A percentile compares a stretch with the other conserved stretches of the same genome.
phyloP scores from a whole-genome alignment of 1,284 basidiomycete genomes.

The Ustilago cynodontis region DNA sequence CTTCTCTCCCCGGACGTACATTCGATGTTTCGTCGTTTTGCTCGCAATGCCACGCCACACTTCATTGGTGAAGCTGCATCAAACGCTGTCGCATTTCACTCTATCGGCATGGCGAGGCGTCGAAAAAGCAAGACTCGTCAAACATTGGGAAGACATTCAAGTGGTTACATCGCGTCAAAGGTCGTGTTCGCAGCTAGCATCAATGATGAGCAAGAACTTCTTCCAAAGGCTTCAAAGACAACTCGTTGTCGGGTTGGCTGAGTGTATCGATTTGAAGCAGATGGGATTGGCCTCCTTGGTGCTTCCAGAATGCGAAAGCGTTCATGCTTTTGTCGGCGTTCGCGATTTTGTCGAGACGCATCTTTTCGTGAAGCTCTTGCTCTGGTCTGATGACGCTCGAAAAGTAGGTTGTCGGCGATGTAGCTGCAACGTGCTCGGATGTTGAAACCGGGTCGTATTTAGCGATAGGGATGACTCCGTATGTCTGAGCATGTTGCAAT shows the following conservation, averaged over 20 bases:
- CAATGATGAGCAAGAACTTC: neutral
- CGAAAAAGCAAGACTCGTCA: no score
- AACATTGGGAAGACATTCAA: no score
- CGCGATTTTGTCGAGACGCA: neutral
- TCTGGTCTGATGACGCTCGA: conserved; percentile 13
- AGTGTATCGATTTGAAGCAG: conserved; percentile 22
- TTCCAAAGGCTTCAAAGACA: conserved; percentile 2
- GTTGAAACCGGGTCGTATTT: neutral
- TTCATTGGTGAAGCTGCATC: no score
- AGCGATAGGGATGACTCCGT: conserved; percentile 7
- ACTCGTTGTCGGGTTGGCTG: neutral
- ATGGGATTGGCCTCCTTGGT: neutral
- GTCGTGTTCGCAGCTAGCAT: neutral
- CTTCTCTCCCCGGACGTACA: no score
- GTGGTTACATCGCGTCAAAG: neutral
- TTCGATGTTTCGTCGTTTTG: no score
- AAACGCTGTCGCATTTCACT: no score
- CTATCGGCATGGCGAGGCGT: no score
- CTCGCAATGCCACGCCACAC: no score
- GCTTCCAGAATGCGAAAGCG: conserved; percentile 17
- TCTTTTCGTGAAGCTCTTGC: neutral
- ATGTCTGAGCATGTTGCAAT: neutral
- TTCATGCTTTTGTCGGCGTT: neutral
- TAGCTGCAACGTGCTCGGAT: neutral
- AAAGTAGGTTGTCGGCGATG: conserved; percentile 9